phyloP scores from a whole-genome alignment of 805 yeast genomes.

The Candida morakotiae region DNA sequence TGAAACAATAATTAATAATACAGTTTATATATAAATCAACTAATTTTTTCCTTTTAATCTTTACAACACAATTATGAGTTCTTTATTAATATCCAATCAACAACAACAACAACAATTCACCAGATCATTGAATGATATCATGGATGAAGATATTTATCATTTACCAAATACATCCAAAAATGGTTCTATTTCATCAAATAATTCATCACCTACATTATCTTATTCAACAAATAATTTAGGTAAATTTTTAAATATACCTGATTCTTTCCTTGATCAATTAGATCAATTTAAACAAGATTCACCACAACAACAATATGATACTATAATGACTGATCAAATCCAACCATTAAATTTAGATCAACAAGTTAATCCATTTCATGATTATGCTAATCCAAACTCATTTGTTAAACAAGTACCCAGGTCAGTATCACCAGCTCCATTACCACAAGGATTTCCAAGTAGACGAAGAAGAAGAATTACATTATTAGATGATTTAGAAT shows the following conservation, averaged over 20 bases:
- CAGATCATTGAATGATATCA: constrained; percentile 52
- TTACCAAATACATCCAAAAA: constrained; percentile 20
- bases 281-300: constrained; percentile 8
- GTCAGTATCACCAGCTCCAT: constrained; percentile 7
- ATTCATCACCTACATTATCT: constrained; percentile 11
- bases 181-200: constrained; percentile 9
- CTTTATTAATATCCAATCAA: not conserved
- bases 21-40: too few relatives aligned
- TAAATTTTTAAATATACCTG: constrained; percentile 29
- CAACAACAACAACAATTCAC: constrained; percentile 22
- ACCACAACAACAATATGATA: constrained; percentile 1
- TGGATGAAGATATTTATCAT: constrained; percentile 58
- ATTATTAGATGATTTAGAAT: constrained; percentile 23
- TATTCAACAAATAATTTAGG: constrained; percentile 16
- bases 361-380: constrained; percentile 29
- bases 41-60: not conserved
- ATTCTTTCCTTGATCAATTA: constrained; percentile 17
- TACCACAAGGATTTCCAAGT: constrained; percentile 11
- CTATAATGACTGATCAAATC: constrained; percentile 4
- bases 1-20: too few relatives aligned
- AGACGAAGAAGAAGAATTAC: constrained; percentile 30
- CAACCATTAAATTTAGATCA: constrained; percentile 12
- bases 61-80: not conserved
- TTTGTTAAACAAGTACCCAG: constrained; percentile 11
- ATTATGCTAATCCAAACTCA: constrained; percentile 38